A percentile compares a stretch with the other conserved stretches of the same genome.
Conservation (phyloP, 495 filamentous ascomycete genomes). For the Neurospora sp. region DNA sequence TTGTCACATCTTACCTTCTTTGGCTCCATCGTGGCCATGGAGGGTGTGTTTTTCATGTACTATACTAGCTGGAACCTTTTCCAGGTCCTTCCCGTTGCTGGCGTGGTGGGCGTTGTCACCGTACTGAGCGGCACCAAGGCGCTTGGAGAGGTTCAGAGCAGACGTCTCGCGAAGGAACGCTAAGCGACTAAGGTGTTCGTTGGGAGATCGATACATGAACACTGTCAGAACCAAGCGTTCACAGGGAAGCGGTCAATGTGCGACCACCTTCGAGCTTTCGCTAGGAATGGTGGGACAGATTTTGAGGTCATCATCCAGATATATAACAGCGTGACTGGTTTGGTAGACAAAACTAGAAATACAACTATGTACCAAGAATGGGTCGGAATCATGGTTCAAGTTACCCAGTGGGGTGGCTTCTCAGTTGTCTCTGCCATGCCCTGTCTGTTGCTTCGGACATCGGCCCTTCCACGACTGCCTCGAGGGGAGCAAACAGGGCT, state of each 20-base stretch:
- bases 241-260: neutral
- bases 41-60: conserved; percentile 90
- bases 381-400: neutral
- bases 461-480: neutral
- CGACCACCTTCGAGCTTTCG: neutral
- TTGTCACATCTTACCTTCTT: conserved; percentile 73
- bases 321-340: neutral
- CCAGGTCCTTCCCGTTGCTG: conserved; percentile 68
- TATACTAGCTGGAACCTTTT: conserved; percentile 91
- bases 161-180: conserved; percentile 70
- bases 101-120: conserved; percentile 53
- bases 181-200: conserved; percentile 1
- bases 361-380: neutral
- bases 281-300: neutral
- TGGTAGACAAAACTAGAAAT: neutral
- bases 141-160: conserved; percentile 80
- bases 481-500: neutral
- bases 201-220: neutral
- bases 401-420: neutral
- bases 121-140: conserved; percentile 88
- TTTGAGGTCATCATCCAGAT: neutral
- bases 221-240: neutral
- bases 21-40: conserved; percentile 72
- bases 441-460: neutral
- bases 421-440: neutral